Conservation (phyloP, 768 basidiomycete genomes). For the Mycena venus region DNA sequence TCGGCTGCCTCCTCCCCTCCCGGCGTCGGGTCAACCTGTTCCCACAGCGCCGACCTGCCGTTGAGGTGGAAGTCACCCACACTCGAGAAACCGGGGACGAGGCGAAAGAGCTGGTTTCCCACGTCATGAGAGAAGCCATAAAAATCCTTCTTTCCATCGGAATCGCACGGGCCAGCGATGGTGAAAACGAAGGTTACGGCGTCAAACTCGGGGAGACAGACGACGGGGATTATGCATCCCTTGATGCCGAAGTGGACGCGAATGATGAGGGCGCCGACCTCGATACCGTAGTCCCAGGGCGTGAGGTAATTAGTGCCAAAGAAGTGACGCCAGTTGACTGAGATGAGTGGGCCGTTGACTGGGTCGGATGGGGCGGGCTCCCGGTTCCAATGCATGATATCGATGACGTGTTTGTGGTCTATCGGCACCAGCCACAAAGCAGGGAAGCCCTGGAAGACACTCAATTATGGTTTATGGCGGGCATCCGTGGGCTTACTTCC, state of each 20-base stretch:
- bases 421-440: no score
- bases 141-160: not conserved
- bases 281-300: not conserved
- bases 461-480: no score
- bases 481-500: no score
- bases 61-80: not conserved
- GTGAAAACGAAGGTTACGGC: not conserved
- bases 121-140: not conserved
- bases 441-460: no score
- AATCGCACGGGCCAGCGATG: not conserved
- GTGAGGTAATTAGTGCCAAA: no score
- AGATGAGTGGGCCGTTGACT: no score
- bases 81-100: not conserved
- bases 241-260: not conserved
- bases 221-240: not conserved
- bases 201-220: not conserved
- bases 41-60: not conserved
- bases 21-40: not conserved
- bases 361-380: no score
- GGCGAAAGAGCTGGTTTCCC: not conserved
- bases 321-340: no score
- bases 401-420: no score
- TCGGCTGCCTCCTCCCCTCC: not conserved
- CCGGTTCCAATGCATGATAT: no score
- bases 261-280: not conserved